Percentiles rank a stretch among this genome's conserved stretches.
Evolutionary conservation across 495 filamentous ascomycete species (phyloP).

Genomic region (Tetracladium setigerum): DNA sequence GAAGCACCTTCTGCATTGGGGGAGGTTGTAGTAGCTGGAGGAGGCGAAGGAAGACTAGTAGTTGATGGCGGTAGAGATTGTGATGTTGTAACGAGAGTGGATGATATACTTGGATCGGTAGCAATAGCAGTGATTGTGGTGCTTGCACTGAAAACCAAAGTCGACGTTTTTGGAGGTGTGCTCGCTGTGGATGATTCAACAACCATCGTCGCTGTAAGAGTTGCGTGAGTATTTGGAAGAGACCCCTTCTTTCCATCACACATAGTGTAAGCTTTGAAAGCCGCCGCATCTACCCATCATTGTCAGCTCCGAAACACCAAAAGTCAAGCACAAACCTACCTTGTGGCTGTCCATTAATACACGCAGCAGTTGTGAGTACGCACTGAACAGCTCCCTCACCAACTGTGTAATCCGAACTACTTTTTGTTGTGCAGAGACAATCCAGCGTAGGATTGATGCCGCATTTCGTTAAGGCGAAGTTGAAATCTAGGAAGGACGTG

Average conservation of each 20-base stretch:
- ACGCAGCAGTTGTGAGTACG: constrained; percentile 35
- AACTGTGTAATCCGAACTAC: constrained; percentile 56
- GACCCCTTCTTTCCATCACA: constrained; percentile 47
- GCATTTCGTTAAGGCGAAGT: constrained; percentile 46
- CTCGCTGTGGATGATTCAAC: constrained; percentile 18
- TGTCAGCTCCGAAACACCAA: constrained; percentile 14
- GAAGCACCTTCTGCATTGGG: constrained; percentile 13
- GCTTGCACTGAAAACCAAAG: constrained; percentile 13
- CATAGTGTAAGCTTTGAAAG: constrained; percentile 44
- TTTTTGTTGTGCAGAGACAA: constrained; percentile 56
- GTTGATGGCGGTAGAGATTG: background rate
- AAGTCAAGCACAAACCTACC: constrained; percentile 24
- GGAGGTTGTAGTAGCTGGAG: constrained; percentile 1
- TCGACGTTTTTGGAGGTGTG: background rate
- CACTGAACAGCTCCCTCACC: constrained; percentile 64
- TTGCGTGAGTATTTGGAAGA: constrained; percentile 49
- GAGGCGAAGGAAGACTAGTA: background rate
- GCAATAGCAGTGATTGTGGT: constrained; percentile 9
- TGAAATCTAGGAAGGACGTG: constrained; percentile 48
- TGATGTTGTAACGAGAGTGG: constrained; percentile 7
- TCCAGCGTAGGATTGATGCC: constrained; percentile 40
- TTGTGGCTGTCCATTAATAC: constrained; percentile 27
- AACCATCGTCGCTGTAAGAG: constrained; percentile 51
- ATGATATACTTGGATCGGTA: constrained; percentile 13
- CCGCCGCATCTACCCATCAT: constrained; percentile 13